phyloP scores from a whole-genome alignment of 208 protist species.

The Trypanosoma scelopori region DNA sequence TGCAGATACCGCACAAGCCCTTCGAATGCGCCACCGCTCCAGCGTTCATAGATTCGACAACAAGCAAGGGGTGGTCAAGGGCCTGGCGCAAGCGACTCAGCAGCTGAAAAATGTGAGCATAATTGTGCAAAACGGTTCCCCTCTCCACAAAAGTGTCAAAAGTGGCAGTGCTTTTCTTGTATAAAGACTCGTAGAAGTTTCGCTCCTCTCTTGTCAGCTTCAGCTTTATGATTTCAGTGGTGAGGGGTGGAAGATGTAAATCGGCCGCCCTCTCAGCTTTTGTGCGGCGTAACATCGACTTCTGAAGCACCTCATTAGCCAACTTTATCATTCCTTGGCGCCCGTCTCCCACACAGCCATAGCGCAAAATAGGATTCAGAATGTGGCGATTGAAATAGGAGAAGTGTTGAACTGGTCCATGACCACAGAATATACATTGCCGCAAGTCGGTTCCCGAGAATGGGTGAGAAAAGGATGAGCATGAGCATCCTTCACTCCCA shows the following conservation, averaged over 20 bases:
- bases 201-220: conserved; percentile 76
- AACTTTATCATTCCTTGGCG: conserved; percentile 85
- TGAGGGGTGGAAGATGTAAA: conserved; percentile 75
- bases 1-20: conserved; percentile 84
- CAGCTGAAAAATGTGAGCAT: conserved; percentile 94
- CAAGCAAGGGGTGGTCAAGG: conserved; percentile 89
- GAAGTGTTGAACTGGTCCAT: conserved; percentile 92
- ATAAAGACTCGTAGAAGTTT: conserved; percentile 92
- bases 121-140: conserved; percentile 93
- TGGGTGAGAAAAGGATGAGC: conserved; percentile 84
- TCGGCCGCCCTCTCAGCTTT: conserved; percentile 85
- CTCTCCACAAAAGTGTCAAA: conserved; percentile 92
- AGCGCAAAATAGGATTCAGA: conserved; percentile 94
- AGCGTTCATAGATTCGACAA: conserved; percentile 74
- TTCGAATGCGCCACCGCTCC: conserved; percentile 57
- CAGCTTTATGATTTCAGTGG: conserved; percentile 53
- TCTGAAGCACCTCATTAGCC: conserved; percentile 85
- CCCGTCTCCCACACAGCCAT: conserved; percentile 92
- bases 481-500: conserved; percentile 82
- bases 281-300: conserved; percentile 90
- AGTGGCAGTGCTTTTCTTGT: conserved; percentile 87
- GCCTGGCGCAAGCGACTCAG: conserved; percentile 91
- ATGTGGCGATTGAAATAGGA: conserved; percentile 93
- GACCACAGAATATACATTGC: conserved; percentile 89
- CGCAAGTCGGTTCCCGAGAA: conserved; percentile 78